These are phyloP conservation scores for Phaeophleospora eucalypticola DNA, from an alignment of 2,329 filamentous ascomycete genomes.

Conservation along the genomic window DNA sequence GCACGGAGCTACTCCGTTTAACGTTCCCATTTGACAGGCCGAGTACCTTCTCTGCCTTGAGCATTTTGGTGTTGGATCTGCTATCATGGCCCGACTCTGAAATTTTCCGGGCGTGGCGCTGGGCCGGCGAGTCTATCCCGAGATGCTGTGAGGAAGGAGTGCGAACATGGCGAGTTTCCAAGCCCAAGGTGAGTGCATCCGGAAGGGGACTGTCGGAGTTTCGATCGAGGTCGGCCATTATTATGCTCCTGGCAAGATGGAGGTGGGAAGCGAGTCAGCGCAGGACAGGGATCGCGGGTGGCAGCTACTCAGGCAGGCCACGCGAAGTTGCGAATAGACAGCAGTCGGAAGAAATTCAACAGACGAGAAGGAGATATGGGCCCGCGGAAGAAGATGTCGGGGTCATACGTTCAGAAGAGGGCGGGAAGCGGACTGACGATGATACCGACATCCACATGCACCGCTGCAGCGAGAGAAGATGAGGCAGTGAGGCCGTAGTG, in stretches of 20 bases:
- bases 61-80: constrained; percentile 20
- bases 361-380: too few species aligned
- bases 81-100: constrained; percentile 11
- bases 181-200: background rate
- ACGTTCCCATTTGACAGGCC: constrained; percentile 9
- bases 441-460: too few species aligned
- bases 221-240: background rate
- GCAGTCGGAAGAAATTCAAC: too few species aligned
- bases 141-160: background rate
- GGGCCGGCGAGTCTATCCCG: background rate
- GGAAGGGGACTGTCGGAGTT: constrained; percentile 2
- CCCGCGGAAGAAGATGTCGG: too few species aligned
- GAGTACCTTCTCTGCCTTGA: constrained; percentile 19
- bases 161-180: constrained; percentile 1
- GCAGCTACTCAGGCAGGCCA: too few species aligned
- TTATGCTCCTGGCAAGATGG: too few species aligned
- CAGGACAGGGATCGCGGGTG: too few species aligned
- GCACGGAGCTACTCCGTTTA: constrained; percentile 18
- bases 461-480: too few species aligned
- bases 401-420: too few species aligned
- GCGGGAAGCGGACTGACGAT: too few species aligned
- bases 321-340: too few species aligned
- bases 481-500: too few species aligned
- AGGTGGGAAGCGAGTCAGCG: background rate
- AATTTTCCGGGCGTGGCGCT: background rate